A percentile compares a stretch with the other conserved stretches of the same genome.
Evolutionary conservation across 352 stramenopile genomes (phyloP).

Genomic region (Phytophthora sojae): DNA sequence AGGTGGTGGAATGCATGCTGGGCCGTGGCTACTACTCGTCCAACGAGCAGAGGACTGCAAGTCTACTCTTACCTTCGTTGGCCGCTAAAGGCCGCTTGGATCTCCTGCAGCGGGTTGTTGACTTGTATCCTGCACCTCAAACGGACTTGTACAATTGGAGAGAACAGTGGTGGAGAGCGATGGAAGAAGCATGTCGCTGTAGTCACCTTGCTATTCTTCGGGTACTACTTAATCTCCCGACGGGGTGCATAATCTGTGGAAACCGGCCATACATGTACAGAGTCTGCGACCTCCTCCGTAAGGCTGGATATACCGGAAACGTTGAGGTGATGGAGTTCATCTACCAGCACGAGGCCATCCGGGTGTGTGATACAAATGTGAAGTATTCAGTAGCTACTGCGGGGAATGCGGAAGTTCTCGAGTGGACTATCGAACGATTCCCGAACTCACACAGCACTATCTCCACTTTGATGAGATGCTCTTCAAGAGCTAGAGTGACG

Average conservation of each 20-base stretch:
- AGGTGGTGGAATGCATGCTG: neutral
- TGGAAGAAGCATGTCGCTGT: neutral
- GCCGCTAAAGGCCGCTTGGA: neutral
- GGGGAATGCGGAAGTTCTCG: neutral
- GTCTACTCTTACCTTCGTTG: neutral
- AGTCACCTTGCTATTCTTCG: neutral
- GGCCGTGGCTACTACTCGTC: neutral
- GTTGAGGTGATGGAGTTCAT: neutral
- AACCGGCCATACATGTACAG: neutral
- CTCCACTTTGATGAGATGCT: no score
- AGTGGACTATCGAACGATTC: neutral
- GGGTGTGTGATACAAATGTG: neutral
- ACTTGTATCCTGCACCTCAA: neutral
- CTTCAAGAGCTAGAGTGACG: no score
- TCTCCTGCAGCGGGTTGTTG: neutral
- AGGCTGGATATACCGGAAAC: neutral
- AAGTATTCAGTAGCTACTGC: neutral
- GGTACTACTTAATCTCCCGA: neutral
- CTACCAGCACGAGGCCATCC: neutral
- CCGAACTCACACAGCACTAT: no score
- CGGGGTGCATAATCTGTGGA: neutral
- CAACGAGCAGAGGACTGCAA: neutral
- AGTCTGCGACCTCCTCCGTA: neutral
- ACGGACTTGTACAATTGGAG: neutral
- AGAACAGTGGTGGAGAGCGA: neutral